phyloP scores from a whole-genome alignment of 257 asterid species.

The Salvia miltiorrhiza region DNA sequence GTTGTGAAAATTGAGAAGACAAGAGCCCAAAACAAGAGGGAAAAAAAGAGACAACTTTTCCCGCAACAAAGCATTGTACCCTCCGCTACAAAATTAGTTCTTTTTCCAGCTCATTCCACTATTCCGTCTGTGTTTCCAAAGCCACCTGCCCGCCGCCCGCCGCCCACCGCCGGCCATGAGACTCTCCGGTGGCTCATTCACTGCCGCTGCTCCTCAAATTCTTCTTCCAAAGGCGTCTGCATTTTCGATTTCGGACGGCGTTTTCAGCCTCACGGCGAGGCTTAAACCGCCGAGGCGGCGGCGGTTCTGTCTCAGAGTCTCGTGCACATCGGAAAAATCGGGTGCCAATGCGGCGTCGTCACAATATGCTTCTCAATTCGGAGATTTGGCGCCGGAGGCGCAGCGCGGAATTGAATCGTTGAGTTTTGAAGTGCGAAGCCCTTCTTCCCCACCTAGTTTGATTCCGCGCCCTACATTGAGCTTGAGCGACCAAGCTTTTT shows the following conservation, averaged over 20 bases:
- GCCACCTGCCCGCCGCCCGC: too few relatives aligned
- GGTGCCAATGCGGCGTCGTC: conserved; percentile 21
- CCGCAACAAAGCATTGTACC: too few relatives aligned
- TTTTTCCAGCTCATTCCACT: background rate
- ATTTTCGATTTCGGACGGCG: background rate
- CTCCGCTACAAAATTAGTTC: too few relatives aligned
- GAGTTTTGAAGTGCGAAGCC: conserved; percentile 48
- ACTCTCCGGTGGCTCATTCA: conserved; percentile 27
- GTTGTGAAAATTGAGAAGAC: too few relatives aligned
- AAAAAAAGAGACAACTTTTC: too few relatives aligned
- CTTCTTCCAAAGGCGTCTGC: conserved; percentile 2
- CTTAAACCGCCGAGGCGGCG: conserved; percentile 28
- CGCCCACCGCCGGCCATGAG: conserved; percentile 25
- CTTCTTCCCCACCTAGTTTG: conserved; percentile 33
- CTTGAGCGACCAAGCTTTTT: conserved; percentile 61
- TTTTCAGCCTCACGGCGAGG: conserved; percentile 11
- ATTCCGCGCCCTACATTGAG: conserved; percentile 46
- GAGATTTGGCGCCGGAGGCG: conserved; percentile 22
- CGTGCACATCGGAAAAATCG: conserved; percentile 24
- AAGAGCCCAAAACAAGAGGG: too few relatives aligned
- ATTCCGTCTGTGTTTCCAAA: too few relatives aligned
- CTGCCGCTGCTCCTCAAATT: conserved; percentile 23
- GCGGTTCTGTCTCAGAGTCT: conserved; percentile 25
- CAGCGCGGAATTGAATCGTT: conserved; percentile 29
- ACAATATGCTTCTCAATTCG: conserved; percentile 17